These are phyloP conservation scores for Colletotrichum kahawae DNA, from an alignment of 2,329 filamentous ascomycete genomes.

Conservation along the genomic window DNA sequence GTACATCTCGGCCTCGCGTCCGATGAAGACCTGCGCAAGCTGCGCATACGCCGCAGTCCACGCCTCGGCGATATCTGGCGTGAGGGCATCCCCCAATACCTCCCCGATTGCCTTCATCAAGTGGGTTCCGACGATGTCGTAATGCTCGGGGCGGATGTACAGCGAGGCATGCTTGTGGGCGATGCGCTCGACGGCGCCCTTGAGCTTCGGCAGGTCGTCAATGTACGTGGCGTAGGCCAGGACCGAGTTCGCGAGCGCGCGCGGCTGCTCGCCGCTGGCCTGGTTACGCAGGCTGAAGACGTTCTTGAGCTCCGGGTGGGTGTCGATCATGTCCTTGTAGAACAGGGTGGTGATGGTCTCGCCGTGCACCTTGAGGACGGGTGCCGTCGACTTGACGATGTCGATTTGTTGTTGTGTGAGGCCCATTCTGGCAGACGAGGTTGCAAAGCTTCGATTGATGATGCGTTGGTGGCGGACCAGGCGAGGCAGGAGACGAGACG, in stretches of 20 bases:
- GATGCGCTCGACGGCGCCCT: slow-evolving; percentile 67
- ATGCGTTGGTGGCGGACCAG: neutral
- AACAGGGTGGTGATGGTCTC: slow-evolving; percentile 72
- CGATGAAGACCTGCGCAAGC: slow-evolving; percentile 74
- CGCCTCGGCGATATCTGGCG: slow-evolving; percentile 68
- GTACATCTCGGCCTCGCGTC: slow-evolving; percentile 67
- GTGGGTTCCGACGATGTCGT: slow-evolving; percentile 71
- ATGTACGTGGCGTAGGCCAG: slow-evolving; percentile 77
- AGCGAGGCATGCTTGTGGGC: slow-evolving; percentile 78
- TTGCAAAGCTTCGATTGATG: neutral
- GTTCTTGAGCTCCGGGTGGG: slow-evolving; percentile 69
- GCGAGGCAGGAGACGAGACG: neutral
- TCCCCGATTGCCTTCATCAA: slow-evolving; percentile 71
- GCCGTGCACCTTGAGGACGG: slow-evolving; percentile 73
- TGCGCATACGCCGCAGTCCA: slow-evolving; percentile 76
- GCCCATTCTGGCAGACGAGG: slow-evolving; percentile 38
- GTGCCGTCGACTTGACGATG: slow-evolving; percentile 79
- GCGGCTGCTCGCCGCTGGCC: slow-evolving; percentile 68
- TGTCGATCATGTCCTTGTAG: slow-evolving; percentile 71
- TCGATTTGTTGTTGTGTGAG: slow-evolving; percentile 69
- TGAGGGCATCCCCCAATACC: slow-evolving; percentile 72
- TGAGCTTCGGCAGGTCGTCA: slow-evolving; percentile 68
- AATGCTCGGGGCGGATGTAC: slow-evolving; percentile 72
- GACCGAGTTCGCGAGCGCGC: slow-evolving; percentile 72
- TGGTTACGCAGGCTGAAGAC: slow-evolving; percentile 77